Percentiles rank a stretch among this genome's conserved stretches.
Conservation (phyloP, 2,329 filamentous ascomycete species). For the Eurotiales sp. region DNA sequence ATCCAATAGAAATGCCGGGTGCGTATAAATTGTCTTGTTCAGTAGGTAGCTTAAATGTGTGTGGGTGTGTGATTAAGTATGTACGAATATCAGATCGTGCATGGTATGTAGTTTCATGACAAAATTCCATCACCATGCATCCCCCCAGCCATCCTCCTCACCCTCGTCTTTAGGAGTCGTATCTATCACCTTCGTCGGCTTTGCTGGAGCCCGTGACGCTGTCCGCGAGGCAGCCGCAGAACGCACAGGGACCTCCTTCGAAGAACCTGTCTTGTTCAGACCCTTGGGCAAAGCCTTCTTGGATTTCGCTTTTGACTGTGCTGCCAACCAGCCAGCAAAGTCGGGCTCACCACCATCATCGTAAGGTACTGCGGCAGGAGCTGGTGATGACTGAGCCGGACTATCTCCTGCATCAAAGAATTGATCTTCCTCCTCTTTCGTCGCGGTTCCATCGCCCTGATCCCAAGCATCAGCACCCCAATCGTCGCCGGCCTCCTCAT, state of each 20-base stretch:
- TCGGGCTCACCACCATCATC: constrained; percentile 88
- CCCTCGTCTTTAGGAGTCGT: constrained; percentile 53
- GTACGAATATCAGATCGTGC: not conserved
- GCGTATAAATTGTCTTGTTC: no score
- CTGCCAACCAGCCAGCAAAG: constrained; percentile 91
- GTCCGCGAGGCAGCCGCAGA: constrained; percentile 36
- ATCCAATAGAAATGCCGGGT: no score
- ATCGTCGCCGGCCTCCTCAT: constrained; percentile 47
- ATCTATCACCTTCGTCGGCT: constrained; percentile 63
- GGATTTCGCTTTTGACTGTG: constrained; percentile 72
- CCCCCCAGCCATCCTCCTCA: constrained; percentile 47
- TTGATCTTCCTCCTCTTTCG: constrained; percentile 38
- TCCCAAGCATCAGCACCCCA: constrained; percentile 65
- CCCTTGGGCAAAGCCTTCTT: constrained; percentile 74
- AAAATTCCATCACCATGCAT: constrained; percentile 34
- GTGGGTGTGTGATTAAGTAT: not conserved
- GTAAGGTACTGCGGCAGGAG: constrained; percentile 51
- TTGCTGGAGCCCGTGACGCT: constrained; percentile 43
- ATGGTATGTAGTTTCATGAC: not conserved
- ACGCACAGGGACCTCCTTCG: constrained; percentile 29
- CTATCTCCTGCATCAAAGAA: constrained; percentile 41
- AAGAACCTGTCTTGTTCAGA: constrained; percentile 57
- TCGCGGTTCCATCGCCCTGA: constrained; percentile 50
- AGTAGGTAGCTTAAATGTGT: not conserved
- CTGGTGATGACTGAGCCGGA: constrained; percentile 23